These are phyloP conservation scores for Geotrichum ghanense DNA, from an alignment of 805 yeast species.

Conservation along the genomic window DNA sequence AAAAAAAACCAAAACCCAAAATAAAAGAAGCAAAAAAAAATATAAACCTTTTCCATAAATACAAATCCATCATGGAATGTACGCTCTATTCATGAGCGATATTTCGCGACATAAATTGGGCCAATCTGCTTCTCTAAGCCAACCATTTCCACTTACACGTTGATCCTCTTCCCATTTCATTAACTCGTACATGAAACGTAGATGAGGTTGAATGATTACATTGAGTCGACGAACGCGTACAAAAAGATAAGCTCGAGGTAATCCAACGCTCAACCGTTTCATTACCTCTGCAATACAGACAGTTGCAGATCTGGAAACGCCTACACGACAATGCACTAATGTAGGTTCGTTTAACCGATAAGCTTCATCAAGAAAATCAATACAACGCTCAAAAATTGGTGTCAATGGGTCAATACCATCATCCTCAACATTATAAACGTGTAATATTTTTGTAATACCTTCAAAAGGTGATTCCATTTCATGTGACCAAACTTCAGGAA, in stretches of 20 bases:
- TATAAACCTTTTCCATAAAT: constrained; percentile 14
- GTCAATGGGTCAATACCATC: constrained; percentile 81
- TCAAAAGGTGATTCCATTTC: constrained; percentile 7
- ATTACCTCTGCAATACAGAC: constrained; percentile 93
- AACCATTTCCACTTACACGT: constrained; percentile 17
- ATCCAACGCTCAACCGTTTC: constrained; percentile 53
- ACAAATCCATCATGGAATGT: constrained; percentile 25
- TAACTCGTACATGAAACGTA: constrained; percentile 83
- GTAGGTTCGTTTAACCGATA: constrained; percentile 35
- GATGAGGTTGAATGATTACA: constrained; percentile 88
- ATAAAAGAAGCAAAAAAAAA: constrained; percentile 5
- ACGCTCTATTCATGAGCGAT: constrained; percentile 60
- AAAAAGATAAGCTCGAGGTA: constrained; percentile 72
- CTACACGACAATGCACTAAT: constrained; percentile 88
- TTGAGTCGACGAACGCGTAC: constrained; percentile 86
- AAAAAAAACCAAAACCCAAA: not conserved
- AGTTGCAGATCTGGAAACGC: constrained; percentile 90
- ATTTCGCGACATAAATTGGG: constrained; percentile 75
- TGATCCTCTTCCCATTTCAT: constrained; percentile 51
- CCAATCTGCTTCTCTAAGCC: constrained; percentile 73
- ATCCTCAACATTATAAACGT: constrained; percentile 67
- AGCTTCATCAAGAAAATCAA: constrained; percentile 53
- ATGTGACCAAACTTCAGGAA: constrained; percentile 3
- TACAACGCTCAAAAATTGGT: constrained; percentile 46
- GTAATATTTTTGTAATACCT: constrained; percentile 40